Conservation (phyloP, 2,329 filamentous ascomycete species). For the Cytospora chrysosperma region DNA sequence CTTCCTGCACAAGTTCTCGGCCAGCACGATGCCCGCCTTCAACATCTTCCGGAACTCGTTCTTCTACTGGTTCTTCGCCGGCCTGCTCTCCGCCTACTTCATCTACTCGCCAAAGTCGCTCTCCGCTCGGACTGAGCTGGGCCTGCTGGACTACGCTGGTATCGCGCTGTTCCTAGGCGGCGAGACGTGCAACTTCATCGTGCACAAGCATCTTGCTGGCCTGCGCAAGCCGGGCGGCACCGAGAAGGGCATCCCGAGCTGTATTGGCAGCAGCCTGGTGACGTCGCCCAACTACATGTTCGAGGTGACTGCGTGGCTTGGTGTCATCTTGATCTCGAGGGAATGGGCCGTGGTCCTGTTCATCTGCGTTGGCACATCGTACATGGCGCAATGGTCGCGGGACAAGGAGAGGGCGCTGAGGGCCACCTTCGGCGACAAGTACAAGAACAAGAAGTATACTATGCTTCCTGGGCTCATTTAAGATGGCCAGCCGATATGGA, state of each 20-base stretch:
- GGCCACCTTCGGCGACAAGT: slow-evolving; percentile 86
- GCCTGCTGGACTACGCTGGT: slow-evolving; percentile 62
- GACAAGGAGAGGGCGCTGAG: slow-evolving; percentile 92
- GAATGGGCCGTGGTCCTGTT: slow-evolving; percentile 79
- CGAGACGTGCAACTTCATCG: slow-evolving; percentile 76
- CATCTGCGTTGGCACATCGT: slow-evolving; percentile 65
- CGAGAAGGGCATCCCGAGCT: slow-evolving; percentile 82
- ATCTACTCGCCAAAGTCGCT: slow-evolving; percentile 76
- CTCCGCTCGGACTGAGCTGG: slow-evolving; percentile 54
- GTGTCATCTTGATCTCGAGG: slow-evolving; percentile 75
- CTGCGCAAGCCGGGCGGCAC: slow-evolving; percentile 78
- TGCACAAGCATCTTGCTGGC: slow-evolving; percentile 75
- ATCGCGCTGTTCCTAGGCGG: slow-evolving; percentile 72
- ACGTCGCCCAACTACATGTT: slow-evolving; percentile 99
- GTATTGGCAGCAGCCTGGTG: slow-evolving; percentile 80
- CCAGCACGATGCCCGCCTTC: slow-evolving; percentile 84
- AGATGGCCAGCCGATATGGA: slow-evolving; percentile 22
- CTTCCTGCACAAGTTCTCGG: slow-evolving; percentile 92
- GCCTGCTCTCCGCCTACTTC: slow-evolving; percentile 78
- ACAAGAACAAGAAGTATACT: slow-evolving; percentile 88
- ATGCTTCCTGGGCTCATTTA: slow-evolving; percentile 79
- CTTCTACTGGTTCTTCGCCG: slow-evolving; percentile 90
- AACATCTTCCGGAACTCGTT: slow-evolving; percentile 95
- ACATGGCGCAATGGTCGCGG: slow-evolving; percentile 85
- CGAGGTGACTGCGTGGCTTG: slow-evolving; percentile 83